Evolutionary conservation across 768 basidiomycete genomes (phyloP).

Genomic region (Ramaria rubella): DNA sequence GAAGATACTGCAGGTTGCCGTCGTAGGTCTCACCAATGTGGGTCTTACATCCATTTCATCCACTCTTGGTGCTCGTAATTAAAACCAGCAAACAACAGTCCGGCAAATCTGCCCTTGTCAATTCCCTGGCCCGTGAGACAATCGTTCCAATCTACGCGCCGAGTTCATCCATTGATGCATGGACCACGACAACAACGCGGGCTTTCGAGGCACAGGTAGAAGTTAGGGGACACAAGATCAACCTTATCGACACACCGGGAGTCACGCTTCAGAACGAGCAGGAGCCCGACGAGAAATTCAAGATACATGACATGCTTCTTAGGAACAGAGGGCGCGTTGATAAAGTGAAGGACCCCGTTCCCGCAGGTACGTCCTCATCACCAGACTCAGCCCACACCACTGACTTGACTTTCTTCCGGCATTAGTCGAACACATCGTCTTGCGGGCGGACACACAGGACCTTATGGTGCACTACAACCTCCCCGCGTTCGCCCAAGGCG

Average conservation of each 20-base stretch:
- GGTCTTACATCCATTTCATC: constrained; percentile 20
- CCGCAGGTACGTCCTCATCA: constrained; percentile 45
- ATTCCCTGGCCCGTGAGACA: constrained; percentile 56
- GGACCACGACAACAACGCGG: constrained; percentile 66
- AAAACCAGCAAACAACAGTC: constrained; percentile 35
- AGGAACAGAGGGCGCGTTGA: constrained; percentile 79
- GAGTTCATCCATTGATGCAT: constrained; percentile 42
- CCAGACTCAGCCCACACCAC: constrained; percentile 4
- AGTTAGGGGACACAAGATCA: constrained; percentile 43
- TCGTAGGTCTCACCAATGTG: constrained; percentile 83
- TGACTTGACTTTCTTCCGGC: constrained; percentile 12
- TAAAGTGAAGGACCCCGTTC: constrained; percentile 71
- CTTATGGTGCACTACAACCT: constrained; percentile 85
- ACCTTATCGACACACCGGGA: constrained; percentile 87
- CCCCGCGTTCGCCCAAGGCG: constrained; percentile 67
- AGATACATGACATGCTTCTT: constrained; percentile 65
- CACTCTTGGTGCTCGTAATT: neutral
- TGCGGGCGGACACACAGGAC: constrained; percentile 67
- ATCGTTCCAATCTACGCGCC: constrained; percentile 50
- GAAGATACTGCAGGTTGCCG: constrained; percentile 57
- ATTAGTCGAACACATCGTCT: constrained; percentile 61
- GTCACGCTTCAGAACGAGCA: constrained; percentile 45
- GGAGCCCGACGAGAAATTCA: constrained; percentile 33
- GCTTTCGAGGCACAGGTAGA: constrained; percentile 56
- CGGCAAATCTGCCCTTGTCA: constrained; percentile 82